These are phyloP conservation scores for Eucalyptus cloeziana DNA, from an alignment of 345 rosid species.

Conservation along the genomic window DNA sequence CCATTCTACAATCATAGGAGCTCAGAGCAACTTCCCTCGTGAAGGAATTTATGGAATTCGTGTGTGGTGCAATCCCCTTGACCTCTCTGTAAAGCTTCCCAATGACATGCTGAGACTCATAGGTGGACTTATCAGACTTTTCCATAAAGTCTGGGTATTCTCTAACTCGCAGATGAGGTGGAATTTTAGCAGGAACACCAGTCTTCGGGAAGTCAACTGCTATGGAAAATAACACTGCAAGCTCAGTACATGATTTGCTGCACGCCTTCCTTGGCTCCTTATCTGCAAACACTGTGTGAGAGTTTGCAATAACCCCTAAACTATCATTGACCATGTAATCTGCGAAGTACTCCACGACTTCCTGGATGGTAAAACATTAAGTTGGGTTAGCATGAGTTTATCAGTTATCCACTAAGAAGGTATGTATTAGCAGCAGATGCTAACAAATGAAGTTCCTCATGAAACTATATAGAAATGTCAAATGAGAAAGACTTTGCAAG, in stretches of 20 bases:
- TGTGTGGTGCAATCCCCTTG: constrained; percentile 9
- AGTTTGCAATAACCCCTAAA: constrained; percentile 38
- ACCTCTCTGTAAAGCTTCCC: constrained; percentile 49
- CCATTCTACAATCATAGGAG: constrained; percentile 40
- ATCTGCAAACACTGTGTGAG: constrained; percentile 48
- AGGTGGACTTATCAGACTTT: constrained; percentile 23
- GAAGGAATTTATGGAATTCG: constrained; percentile 8
- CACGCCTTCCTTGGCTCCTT: constrained; percentile 14
- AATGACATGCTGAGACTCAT: constrained; percentile 21
- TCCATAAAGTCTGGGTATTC: constrained; percentile 61
- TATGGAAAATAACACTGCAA: constrained; percentile 28
- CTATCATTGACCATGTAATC: constrained; percentile 45
- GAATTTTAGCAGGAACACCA: constrained; percentile 37
- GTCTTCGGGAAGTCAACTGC: constrained; percentile 61
- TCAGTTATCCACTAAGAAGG: constrained; percentile 3
- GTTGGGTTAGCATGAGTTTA: constrained; percentile 6
- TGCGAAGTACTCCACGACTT: constrained; percentile 34
- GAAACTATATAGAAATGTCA: constrained; percentile 29
- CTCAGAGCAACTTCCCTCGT: constrained; percentile 14
- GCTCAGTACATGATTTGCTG: constrained; percentile 21
- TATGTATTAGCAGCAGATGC: constrained; percentile 12
- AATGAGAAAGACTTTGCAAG: constrained; percentile 10
- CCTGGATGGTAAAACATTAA: constrained; percentile 9
- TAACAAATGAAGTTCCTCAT: constrained; percentile 3
- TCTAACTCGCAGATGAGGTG: constrained; percentile 9